Evolutionary conservation across 2,329 filamentous ascomycete genomes (phyloP).

Genomic region (Phyllosticta paracitricarpa): DNA sequence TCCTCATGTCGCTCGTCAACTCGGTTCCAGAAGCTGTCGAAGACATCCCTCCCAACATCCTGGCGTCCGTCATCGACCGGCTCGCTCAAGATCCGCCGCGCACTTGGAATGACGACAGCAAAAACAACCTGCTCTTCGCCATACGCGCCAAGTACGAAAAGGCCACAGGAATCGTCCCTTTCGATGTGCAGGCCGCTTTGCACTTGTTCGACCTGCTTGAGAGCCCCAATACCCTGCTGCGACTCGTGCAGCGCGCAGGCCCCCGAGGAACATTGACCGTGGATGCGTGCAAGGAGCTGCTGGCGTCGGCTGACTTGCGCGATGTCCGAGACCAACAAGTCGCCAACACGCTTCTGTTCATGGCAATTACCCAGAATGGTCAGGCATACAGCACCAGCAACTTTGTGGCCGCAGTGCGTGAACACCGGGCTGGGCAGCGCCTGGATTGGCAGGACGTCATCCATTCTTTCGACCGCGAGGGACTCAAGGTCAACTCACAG

Average conservation of each 20-base stretch:
- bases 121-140: conserved; percentile 57
- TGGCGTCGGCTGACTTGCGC: conserved; percentile 47
- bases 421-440: conserved; percentile 44
- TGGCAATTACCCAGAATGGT: conserved; percentile 52
- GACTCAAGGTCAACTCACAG: conserved; percentile 61
- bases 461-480: conserved; percentile 68
- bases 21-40: conserved; percentile 49
- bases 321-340: conserved; percentile 74
- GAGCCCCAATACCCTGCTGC: conserved; percentile 48
- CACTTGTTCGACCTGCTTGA: conserved; percentile 58
- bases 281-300: conserved; percentile 55
- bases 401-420: conserved; percentile 49
- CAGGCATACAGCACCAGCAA: conserved; percentile 58
- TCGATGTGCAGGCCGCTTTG: conserved; percentile 59
- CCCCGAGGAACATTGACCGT: conserved; percentile 64
- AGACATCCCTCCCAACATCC: conserved; percentile 57
- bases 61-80: conserved; percentile 73
- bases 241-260: conserved; percentile 63
- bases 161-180: conserved; percentile 43
- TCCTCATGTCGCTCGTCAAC: conserved; percentile 65
- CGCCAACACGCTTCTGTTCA: conserved; percentile 66
- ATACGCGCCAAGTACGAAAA: conserved; percentile 55
- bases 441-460: conserved; percentile 63
- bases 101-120: conserved; percentile 68
- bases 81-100: conserved; percentile 80